Evolutionary conservation across 306 rosid genomes (phyloP).

Genomic region (Lupinus albus): DNA sequence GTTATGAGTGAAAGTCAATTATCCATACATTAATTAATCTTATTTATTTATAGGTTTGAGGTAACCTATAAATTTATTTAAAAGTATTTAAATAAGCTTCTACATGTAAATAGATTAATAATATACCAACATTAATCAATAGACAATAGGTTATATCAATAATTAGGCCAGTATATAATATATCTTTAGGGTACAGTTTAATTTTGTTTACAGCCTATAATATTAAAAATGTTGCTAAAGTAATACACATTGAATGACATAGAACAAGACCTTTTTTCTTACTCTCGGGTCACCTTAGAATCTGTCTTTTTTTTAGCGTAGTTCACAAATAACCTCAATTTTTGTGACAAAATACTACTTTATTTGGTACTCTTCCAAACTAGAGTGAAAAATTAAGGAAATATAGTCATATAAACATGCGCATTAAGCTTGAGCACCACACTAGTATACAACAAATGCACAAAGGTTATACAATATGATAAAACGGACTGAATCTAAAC

Average conservation of each 20-base stretch:
- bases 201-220: neutral
- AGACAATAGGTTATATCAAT: too few species aligned
- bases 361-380: slow-evolving; percentile 20
- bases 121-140: too few species aligned
- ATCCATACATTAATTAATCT: too few species aligned
- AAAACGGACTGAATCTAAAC: slow-evolving; percentile 7
- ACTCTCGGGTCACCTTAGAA: neutral
- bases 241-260: too few species aligned
- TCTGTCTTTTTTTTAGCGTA: neutral
- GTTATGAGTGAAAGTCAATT: too few species aligned
- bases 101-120: too few species aligned
- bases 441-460: slow-evolving; percentile 9
- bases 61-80: too few species aligned
- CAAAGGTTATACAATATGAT: slow-evolving; percentile 14
- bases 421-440: neutral
- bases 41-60: too few species aligned
- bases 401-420: neutral
- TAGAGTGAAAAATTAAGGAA: neutral
- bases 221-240: neutral
- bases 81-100: too few species aligned
- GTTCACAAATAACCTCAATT: neutral
- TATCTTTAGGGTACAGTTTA: too few species aligned
- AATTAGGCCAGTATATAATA: too few species aligned
- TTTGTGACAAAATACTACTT: slow-evolving; percentile 1
- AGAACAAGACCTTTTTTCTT: neutral